Base-by-base conservation (phyloP, 2,329 filamentous ascomycete genomes). In the Cercospora nicotianae region DNA sequence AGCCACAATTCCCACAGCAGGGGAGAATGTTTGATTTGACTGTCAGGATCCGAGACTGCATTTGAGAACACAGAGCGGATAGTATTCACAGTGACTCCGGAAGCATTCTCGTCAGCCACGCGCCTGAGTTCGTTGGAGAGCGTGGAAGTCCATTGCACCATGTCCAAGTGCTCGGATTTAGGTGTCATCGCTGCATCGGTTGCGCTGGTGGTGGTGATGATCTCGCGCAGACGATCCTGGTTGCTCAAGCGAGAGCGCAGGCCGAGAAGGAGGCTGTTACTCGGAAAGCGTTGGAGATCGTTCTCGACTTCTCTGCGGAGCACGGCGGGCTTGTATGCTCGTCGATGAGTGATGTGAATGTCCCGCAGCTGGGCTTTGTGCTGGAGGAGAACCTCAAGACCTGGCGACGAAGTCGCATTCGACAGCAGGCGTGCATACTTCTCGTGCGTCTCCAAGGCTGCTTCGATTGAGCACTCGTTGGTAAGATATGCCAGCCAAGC, bases 241-340 rank as follows among this genome's bases (percentile, higher is more conserved):
- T 87, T 84, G 76, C 94, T 90, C 69, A 91, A 89, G 83, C 89
- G 91, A n/a, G 89, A 86, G 70, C 90, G 90, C 0, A 95, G 80
- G 1, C 86, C 83, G 1, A 96, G 84, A 69, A 97, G 90, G 5
- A 92, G 83, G 1, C 88, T 91, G 80, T 97, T 97, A 60, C 83
- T 83, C 0, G 93, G 92, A 76, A 93, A 96, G 6, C 81, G 76
- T 0, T 74, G 73, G 23, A 95, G 82, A 69, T 90, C 91, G 2
- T 83, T 80, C 4, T 82, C 79, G 0, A 97, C 80, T 12, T 89
- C 81, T 7, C 84, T 79, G 53, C 91, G 89, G 36, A 96, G 78
- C 18, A 89, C 84, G 0, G 84, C 81, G 4, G 92, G 90, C 63
- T 89, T 89, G 79, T 91, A 93, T 2, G 90, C 85, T 3, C 87